Base-by-base conservation (phyloP, 768 basidiomycete genomes). In the Naganishia onofrii region DNA sequence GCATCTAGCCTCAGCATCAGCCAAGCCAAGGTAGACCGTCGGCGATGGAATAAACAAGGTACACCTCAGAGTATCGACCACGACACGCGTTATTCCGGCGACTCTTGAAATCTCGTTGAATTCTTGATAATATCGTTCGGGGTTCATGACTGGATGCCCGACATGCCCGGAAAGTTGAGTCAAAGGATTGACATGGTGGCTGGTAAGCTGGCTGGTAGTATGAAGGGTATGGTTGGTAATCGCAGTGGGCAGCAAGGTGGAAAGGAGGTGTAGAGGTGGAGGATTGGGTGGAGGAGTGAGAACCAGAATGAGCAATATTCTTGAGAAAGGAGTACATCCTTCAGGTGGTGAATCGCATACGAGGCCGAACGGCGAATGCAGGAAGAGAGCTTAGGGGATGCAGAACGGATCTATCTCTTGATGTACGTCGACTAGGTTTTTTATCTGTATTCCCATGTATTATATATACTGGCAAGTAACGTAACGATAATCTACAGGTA, bases 91-190 rank as follows among this genome's bases (percentile, higher is more conserved):
- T 26, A 51, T 23, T 51, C 48, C 48, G 48, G 48, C 48, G 23
- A n/a, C 6, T 42, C 12, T 26, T 7, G 7, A 51, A 7, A 51
- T 36, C 48, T 21, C 15, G 15, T 46, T 17, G 15, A 17, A n/a
- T n/a, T 15, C 46, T 51, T 51, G n/a, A 26, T 51, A 51, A 51
- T 51, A n/a, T 51, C 48, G 48, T 51, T 51, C 48, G 48, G 48
- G 15, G 21, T 51, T 51, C 48, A 13, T 51, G 48, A 51, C 48
- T 51, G 48, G n/a, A n/a, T 21, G 48, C 48, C 48, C 48, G 48
- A 3, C 48, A 42, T 51, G 48, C 48, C 48, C 48, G 48, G 34
- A n/a, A 1, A n/a, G n/a, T 1, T 23, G 3, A n/a, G 48, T 51
- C 7, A 13, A 26, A 23, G 48, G 12, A 51, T 51, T n/a, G 48